phyloP scores from a whole-genome alignment of 257 asterid species.

The Solanum ahanhuiri region DNA sequence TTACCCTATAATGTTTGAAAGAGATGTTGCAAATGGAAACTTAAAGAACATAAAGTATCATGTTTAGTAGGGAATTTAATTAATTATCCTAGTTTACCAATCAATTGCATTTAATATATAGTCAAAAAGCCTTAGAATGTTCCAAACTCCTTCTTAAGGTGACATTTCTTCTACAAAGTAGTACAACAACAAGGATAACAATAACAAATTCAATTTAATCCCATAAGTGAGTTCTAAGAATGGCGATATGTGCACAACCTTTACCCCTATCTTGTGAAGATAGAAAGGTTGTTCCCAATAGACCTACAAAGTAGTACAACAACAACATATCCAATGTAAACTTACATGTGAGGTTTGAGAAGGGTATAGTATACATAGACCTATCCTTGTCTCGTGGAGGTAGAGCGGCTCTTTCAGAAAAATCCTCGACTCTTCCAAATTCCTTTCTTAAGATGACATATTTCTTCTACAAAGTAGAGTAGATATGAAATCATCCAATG shows the following conservation, averaged over 20 bases:
- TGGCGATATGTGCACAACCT: rapidly evolving
- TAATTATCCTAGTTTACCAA: not conserved
- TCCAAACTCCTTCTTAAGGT: not conserved
- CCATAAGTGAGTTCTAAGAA: not conserved
- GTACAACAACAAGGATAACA: not conserved
- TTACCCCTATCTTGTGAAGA: not conserved
- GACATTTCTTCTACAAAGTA: not conserved
- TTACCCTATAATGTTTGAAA: too few species aligned
- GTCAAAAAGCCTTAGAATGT: not conserved
- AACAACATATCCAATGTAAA: not conserved
- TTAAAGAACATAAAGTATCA: too few species aligned
- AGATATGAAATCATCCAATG: slow-evolving; percentile 48
- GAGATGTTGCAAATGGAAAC: too few species aligned
- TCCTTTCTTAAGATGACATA: not conserved
- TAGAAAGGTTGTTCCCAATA: rapidly evolving
- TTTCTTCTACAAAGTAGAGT: slow-evolving; percentile 18
- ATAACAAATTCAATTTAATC: rapidly evolving
- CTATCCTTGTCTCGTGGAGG: not conserved
- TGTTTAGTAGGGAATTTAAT: too few species aligned
- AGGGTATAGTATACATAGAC: rapidly evolving
- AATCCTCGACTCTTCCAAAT: not conserved
- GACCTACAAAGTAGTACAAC: not conserved
- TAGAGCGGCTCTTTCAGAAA: rapidly evolving
- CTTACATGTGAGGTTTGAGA: not conserved
- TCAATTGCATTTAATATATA: not conserved